These are phyloP conservation scores for Pseudevernia furfuracea DNA, from an alignment of 495 filamentous ascomycete species.

Conservation along the genomic window DNA sequence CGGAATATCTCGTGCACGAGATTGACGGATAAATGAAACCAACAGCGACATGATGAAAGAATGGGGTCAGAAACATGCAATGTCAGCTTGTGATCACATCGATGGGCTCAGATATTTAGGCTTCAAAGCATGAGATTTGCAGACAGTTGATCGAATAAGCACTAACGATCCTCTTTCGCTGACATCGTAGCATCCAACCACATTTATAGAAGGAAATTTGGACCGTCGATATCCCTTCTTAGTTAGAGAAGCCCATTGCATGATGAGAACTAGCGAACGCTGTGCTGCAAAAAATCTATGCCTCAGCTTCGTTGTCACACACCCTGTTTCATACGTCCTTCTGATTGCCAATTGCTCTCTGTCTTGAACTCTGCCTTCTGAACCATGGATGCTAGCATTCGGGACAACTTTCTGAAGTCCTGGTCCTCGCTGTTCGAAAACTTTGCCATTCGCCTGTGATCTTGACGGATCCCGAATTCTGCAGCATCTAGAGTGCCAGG, in stretches of 20 bases:
- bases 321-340: slow-evolving; percentile 7
- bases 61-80: background rate
- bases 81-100: too few species aligned
- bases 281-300: too few species aligned
- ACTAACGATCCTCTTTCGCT: too few species aligned
- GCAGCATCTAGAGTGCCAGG: slow-evolving; percentile 15
- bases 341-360: slow-evolving; percentile 8
- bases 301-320: background rate
- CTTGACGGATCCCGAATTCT: slow-evolving; percentile 12
- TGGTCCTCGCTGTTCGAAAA: background rate
- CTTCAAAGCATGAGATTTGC: too few species aligned
- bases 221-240: too few species aligned
- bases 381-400: slow-evolving; percentile 1
- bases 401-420: slow-evolving; percentile 10
- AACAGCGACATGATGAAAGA: background rate
- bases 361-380: slow-evolving; percentile 6
- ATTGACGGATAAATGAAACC: background rate
- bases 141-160: too few species aligned
- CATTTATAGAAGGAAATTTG: too few species aligned
- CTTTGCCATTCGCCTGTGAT: slow-evolving; percentile 16
- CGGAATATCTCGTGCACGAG: background rate
- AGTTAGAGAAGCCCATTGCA: too few species aligned
- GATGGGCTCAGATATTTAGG: too few species aligned
- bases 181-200: too few species aligned
- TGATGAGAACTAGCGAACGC: too few species aligned